Base-by-base conservation (phyloP, 2,329 filamentous ascomycete genomes). In the Atkinsonella hypoxylon region DNA sequence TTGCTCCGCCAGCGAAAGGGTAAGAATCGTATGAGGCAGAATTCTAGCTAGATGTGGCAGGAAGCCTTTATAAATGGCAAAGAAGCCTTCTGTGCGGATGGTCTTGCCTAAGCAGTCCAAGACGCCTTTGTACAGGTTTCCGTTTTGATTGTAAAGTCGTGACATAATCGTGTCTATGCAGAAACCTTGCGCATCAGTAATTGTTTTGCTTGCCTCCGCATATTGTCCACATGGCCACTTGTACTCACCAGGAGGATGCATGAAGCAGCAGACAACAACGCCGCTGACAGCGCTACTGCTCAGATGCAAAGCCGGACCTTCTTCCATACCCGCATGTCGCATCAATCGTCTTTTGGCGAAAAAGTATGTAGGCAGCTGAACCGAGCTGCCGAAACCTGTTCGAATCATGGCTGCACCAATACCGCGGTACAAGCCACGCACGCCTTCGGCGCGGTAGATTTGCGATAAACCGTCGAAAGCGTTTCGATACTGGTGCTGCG, bases 1-100 rank as follows among this genome's bases (percentile, higher is more conserved):
- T 73, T 98, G 93, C 71, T 98, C 93, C 3, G 93, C 93, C 62
- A 98, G 74, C 56, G 83, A 93, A 58, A 98, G 78, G 1, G 91
- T 98, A 58, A 97, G 70, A 64, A 97, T 89, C 39, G 93, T 98
- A 67, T 98, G 93, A 44, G 93, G 93, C 61, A 98, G 71, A 61
- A 98, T 97, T 60, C 93, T 78, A 32, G 93, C 89, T 57, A 98
- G 72, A 71, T 98, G 93, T 15, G 93, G 93, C 62, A 95, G 81
- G 74, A 94, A 96, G 53, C 93, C 93, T 75, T 98, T 98, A 76
- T 98, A 98, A 52, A 98, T 87, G 54, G 93, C 93, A 45, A 97
- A 71, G 48, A 95, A 61, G 20, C 93, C 93, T 67, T 98, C 93
- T 0, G 89, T 95, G 64, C 83, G 85, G 54, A 98, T 77, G 0